Conservation (phyloP, 345 rosid species). For the Pistacia vera region DNA sequence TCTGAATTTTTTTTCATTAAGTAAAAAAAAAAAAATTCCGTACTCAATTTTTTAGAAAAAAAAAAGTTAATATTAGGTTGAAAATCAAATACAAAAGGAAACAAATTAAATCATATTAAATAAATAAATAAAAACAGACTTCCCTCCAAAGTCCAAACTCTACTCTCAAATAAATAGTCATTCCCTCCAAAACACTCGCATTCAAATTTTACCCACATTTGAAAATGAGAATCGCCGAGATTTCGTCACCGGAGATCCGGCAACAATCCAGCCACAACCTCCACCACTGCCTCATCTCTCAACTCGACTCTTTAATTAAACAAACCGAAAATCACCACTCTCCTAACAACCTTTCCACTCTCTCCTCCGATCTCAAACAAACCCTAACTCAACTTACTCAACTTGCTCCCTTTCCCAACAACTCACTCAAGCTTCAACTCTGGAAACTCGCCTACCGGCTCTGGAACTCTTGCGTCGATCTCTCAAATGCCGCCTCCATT, state of each 20-base stretch:
- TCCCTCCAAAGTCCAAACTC: background rate
- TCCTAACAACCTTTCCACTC: slow-evolving; percentile 35
- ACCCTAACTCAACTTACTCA: slow-evolving; percentile 56
- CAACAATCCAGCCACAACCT: slow-evolving; percentile 24
- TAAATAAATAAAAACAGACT: background rate
- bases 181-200: slow-evolving; percentile 3
- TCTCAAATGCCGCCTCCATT: slow-evolving; percentile 58
- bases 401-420: slow-evolving; percentile 51
- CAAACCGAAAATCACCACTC: slow-evolving; percentile 55
- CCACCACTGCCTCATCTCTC: slow-evolving; percentile 52
- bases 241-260: slow-evolving; percentile 65
- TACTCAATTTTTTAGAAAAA: too few relatives aligned
- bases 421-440: slow-evolving; percentile 64
- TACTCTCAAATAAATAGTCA: background rate
- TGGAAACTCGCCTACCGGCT: slow-evolving; percentile 96
- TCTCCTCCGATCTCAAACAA: slow-evolving; percentile 57
- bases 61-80: too few relatives aligned
- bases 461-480: slow-evolving; percentile 96
- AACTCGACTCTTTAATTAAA: slow-evolving; percentile 62
- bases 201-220: too few relatives aligned
- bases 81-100: too few relatives aligned
- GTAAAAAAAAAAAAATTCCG: too few relatives aligned
- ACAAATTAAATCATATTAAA: too few relatives aligned
- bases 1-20: too few relatives aligned
- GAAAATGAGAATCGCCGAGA: slow-evolving; percentile 80